Evolutionary conservation across 2,329 filamentous ascomycete species (phyloP).

Genomic region (Leptographium lundbergii): DNA sequence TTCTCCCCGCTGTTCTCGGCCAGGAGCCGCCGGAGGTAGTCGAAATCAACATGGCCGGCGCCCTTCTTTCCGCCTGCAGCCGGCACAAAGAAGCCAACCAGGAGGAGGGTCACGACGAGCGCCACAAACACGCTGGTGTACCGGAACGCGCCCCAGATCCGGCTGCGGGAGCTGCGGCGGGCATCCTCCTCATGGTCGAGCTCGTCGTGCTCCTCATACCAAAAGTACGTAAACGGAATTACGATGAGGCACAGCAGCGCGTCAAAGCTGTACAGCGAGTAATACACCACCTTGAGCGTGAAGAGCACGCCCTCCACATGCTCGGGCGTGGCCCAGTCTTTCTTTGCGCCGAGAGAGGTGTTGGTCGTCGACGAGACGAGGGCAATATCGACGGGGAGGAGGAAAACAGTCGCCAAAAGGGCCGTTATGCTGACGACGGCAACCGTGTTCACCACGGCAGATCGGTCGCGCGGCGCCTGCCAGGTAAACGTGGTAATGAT

Average conservation of each 20-base stretch:
- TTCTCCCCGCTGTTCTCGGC: slow-evolving; percentile 84
- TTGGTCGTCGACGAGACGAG: slow-evolving; percentile 81
- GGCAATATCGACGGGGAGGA: slow-evolving; percentile 90
- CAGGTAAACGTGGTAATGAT: slow-evolving; percentile 83
- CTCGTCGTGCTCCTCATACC: slow-evolving; percentile 95
- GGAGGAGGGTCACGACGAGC: slow-evolving; percentile 69
- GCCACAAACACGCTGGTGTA: slow-evolving; percentile 80
- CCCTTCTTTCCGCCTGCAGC: slow-evolving; percentile 49
- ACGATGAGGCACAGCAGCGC: slow-evolving; percentile 78
- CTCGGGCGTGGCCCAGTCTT: slow-evolving; percentile 85
- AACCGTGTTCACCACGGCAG: slow-evolving; percentile 66
- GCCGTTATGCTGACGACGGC: slow-evolving; percentile 79
- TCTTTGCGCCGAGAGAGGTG: slow-evolving; percentile 65
- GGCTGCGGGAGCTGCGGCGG: slow-evolving; percentile 54
- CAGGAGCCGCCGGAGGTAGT: slow-evolving; percentile 81
- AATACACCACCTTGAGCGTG: slow-evolving; percentile 82
- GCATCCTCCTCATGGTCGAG: slow-evolving; percentile 70
- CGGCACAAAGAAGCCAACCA: slow-evolving; percentile 89
- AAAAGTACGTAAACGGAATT: slow-evolving; percentile 95
- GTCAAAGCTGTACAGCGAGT: slow-evolving; percentile 83
- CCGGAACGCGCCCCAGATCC: slow-evolving; percentile 75
- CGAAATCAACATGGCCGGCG: slow-evolving; percentile 62
- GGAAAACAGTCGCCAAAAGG: slow-evolving; percentile 79
- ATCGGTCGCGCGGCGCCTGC: slow-evolving; percentile 79
- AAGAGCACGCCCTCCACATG: slow-evolving; percentile 65